Percentiles rank a stretch among this genome's conserved stretches.
Evolutionary conservation across 2,329 filamentous ascomycete species (phyloP).

Genomic region (Talaromyces pinophilus): DNA sequence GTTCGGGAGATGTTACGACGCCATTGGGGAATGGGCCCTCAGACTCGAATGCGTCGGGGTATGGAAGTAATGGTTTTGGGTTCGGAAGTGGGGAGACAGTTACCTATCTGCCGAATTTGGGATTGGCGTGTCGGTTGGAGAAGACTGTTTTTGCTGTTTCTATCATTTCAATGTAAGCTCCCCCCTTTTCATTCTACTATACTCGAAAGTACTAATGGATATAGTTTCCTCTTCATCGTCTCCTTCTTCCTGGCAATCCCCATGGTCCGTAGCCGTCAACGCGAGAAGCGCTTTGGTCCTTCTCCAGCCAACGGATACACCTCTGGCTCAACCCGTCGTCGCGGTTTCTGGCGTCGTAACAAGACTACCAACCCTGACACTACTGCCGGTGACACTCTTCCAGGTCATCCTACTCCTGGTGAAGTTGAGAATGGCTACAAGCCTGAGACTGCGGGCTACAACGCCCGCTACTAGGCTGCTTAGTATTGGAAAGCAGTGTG

Average conservation of each 20-base stretch:
- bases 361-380: conserved; percentile 40
- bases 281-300: conserved; percentile 71
- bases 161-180: conserved; percentile 70
- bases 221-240: conserved; percentile 71
- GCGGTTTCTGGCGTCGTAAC: conserved; percentile 46
- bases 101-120: conserved; percentile 39
- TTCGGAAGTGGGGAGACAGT: conserved; percentile 31
- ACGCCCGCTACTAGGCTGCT: conserved; percentile 9
- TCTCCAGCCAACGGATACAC: conserved; percentile 69
- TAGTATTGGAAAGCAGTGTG: not conserved
- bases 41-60: conserved; percentile 50
- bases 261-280: conserved; percentile 70
- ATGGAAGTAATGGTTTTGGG: conserved; percentile 51
- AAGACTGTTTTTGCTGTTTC: conserved; percentile 75
- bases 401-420: conserved; percentile 41
- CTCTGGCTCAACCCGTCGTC: conserved; percentile 48
- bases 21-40: conserved; percentile 67
- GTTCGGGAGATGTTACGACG: conserved; percentile 65
- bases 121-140: conserved; percentile 73
- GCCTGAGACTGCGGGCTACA: conserved; percentile 11
- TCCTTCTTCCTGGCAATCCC: conserved; percentile 69
- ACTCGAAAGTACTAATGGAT: conserved; percentile 7
- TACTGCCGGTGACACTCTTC: conserved; percentile 34
- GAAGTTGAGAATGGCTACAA: conserved; percentile 38
- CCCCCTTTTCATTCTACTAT: not conserved